Conservation (phyloP, 2,329 filamentous ascomycete species). For the Zymoseptoria tritici region DNA sequence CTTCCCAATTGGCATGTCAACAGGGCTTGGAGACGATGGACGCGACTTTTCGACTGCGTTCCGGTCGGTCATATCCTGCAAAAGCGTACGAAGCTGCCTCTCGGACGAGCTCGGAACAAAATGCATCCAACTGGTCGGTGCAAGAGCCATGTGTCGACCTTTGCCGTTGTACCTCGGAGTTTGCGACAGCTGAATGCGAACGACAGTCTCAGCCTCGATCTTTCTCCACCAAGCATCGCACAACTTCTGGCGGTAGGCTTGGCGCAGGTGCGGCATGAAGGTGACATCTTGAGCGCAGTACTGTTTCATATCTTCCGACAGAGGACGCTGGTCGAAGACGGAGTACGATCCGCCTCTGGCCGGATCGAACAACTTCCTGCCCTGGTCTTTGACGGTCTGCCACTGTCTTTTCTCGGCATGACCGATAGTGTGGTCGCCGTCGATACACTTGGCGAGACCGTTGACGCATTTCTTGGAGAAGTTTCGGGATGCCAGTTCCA, state of each 20-base stretch:
- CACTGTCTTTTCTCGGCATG: slow-evolving; percentile 19
- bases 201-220: background rate
- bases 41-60: background rate
- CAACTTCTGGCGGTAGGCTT: slow-evolving; percentile 18
- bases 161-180: background rate
- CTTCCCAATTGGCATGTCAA: background rate
- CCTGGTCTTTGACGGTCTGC: slow-evolving; percentile 32
- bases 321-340: slow-evolving; percentile 43
- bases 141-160: background rate
- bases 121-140: background rate
- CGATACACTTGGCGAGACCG: slow-evolving; percentile 34
- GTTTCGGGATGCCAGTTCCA: slow-evolving; percentile 42
- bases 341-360: slow-evolving; percentile 39
- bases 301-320: slow-evolving; percentile 31
- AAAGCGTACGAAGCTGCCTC: background rate
- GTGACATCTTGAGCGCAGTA: slow-evolving; percentile 46
- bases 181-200: background rate
- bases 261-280: slow-evolving; percentile 32
- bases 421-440: slow-evolving; percentile 18
- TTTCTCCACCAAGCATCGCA: slow-evolving; percentile 18
- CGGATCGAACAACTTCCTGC: slow-evolving; percentile 35
- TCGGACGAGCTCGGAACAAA: background rate
- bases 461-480: slow-evolving; percentile 18
- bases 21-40: background rate
- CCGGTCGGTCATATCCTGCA: background rate